Conservation (phyloP, 202 grass and related monocot species). For the Schoenoplectus tabernaemontani region DNA sequence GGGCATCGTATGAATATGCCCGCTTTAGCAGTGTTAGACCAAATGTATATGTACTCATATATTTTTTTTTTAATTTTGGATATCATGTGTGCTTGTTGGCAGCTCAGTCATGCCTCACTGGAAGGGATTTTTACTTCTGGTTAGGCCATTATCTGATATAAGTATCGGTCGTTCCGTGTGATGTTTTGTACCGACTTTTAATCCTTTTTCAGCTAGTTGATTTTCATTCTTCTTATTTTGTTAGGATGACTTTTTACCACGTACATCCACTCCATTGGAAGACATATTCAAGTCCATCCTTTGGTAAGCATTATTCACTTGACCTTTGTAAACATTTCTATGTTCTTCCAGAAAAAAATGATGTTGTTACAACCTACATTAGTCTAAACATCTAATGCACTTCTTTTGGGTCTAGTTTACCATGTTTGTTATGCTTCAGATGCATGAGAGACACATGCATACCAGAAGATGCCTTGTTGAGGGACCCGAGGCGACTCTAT, state of each 20-base stretch:
- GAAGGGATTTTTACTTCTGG: not conserved
- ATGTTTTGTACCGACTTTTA: not conserved
- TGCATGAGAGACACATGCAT: constrained; percentile 87
- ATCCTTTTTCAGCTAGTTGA: not conserved
- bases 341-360: not conserved
- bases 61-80: not conserved
- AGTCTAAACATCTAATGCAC: constrained; percentile 10
- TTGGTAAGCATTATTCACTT: constrained; percentile 35
- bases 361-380: not conserved
- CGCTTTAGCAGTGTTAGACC: not conserved
- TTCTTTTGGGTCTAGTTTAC: constrained; percentile 51
- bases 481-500: constrained; percentile 93
- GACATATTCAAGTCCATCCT: constrained; percentile 97
- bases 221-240: constrained; percentile 10
- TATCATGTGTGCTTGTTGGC: too few relatives aligned
- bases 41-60: not conserved
- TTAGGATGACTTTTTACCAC: constrained; percentile 90
- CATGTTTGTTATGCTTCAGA: constrained; percentile 66
- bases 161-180: not conserved
- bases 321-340: constrained; percentile 8
- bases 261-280: constrained; percentile 76
- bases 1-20: not conserved
- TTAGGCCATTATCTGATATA: not conserved
- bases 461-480: constrained; percentile 66
- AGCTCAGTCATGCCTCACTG: too few relatives aligned